A percentile compares a stretch with the other conserved stretches of the same genome.
These are phyloP conservation scores for Phialocephala subalpina DNA, from an alignment of 2,329 filamentous ascomycete species.

Conservation along the genomic window DNA sequence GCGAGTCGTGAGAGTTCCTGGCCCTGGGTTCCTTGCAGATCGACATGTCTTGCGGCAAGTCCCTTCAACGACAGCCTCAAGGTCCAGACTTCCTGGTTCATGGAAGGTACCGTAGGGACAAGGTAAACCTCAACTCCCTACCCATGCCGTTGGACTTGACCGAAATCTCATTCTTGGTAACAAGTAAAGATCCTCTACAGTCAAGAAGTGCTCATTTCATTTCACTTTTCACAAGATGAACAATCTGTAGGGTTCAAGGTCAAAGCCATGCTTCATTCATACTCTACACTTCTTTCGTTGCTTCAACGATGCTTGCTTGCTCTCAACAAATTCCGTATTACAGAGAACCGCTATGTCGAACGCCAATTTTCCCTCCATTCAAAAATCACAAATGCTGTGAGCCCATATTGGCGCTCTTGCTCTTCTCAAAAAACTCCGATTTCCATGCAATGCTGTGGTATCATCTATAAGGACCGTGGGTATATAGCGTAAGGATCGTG, in stretches of 20 bases:
- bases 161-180: too few relatives aligned
- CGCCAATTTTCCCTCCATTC: slow-evolving; percentile 17
- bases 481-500: slow-evolving; percentile 31
- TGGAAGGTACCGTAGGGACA: background rate
- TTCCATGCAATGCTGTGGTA: slow-evolving; percentile 40
- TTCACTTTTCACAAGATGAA: slow-evolving; percentile 1
- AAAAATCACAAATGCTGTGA: slow-evolving; percentile 18
- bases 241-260: background rate
- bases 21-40: background rate
- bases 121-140: background rate
- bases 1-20: background rate
- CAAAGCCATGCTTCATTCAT: slow-evolving; percentile 11
- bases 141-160: background rate
- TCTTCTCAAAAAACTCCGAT: slow-evolving; percentile 35
- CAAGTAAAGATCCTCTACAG: too few relatives aligned
- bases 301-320: slow-evolving; percentile 11
- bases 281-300: slow-evolving; percentile 13
- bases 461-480: slow-evolving; percentile 42
- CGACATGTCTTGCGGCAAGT: background rate
- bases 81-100: background rate
- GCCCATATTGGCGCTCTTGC: slow-evolving; percentile 2
- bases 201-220: background rate
- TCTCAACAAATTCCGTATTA: slow-evolving; percentile 18
- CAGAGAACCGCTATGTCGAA: slow-evolving; percentile 22
- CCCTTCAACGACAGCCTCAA: background rate